These are phyloP conservation scores for Debaryomyces prosopidis DNA, from an alignment of 805 yeast genomes.

Conservation along the genomic window DNA sequence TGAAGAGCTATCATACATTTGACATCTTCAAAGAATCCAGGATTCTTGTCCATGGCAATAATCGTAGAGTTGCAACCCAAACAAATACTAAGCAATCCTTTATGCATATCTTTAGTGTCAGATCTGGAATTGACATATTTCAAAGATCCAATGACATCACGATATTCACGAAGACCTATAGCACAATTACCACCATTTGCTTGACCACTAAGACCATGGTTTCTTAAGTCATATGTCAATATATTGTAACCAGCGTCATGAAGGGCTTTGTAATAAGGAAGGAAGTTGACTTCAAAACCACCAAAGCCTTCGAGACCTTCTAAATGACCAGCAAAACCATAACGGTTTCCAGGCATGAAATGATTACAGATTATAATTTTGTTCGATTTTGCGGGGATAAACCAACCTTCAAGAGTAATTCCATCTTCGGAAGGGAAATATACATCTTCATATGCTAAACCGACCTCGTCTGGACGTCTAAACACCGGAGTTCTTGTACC, in stretches of 20 bases:
- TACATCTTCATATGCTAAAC: constrained; percentile 4
- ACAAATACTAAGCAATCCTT: constrained; percentile 5
- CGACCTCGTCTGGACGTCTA: constrained; percentile 2
- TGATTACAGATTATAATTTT: constrained; percentile 4
- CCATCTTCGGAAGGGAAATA: constrained; percentile 5
- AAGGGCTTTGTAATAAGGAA: constrained; percentile 2
- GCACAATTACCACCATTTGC: constrained; percentile 3
- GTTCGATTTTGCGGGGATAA: constrained; percentile 4
- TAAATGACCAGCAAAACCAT: constrained; percentile 5
- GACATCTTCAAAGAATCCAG: constrained; percentile 4
- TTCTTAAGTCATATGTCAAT: constrained; percentile 5
- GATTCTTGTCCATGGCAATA: constrained; percentile 4
- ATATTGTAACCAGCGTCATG: constrained; percentile 7
- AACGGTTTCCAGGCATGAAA: constrained; percentile 7
- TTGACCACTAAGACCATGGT: constrained; percentile 7
- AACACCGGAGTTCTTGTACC: not conserved
- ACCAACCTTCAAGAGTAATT: constrained; percentile 6
- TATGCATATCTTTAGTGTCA: constrained; percentile 6
- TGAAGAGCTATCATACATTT: constrained; percentile 4
- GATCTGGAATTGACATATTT: constrained; percentile 4
- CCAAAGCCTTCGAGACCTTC: constrained; percentile 2
- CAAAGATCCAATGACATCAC: constrained; percentile 8
- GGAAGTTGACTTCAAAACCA: constrained; percentile 6
- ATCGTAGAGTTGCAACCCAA: constrained; percentile 7
- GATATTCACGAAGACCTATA: constrained; percentile 4